These are phyloP conservation scores for Aaosphaeria arxii DNA, from an alignment of 2,329 filamentous ascomycete genomes.

Conservation along the genomic window DNA sequence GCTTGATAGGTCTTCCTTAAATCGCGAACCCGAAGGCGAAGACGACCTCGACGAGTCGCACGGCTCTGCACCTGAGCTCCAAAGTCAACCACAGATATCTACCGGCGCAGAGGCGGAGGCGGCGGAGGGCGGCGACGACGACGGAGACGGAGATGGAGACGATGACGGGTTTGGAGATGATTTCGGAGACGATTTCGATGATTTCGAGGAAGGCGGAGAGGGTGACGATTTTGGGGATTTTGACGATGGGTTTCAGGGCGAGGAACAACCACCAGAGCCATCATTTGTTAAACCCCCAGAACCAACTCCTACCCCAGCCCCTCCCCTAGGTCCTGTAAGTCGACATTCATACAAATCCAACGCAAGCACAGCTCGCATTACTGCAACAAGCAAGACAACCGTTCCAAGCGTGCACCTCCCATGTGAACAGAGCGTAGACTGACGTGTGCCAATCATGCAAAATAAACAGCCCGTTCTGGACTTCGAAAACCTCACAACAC, in stretches of 20 bases:
- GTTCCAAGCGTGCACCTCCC: no score
- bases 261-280: slow-evolving; percentile 32
- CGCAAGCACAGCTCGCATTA: slow-evolving; percentile 30
- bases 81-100: no score
- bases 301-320: slow-evolving; percentile 38
- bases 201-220: slow-evolving; percentile 54
- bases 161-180: slow-evolving; percentile 77
- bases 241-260: slow-evolving; percentile 45
- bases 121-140: slow-evolving; percentile 28
- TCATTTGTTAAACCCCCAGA: slow-evolving; percentile 38
- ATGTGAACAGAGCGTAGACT: slow-evolving; percentile 14
- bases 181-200: slow-evolving; percentile 67
- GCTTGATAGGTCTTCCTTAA: slow-evolving; percentile 50
- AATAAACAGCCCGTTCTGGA: slow-evolving; percentile 61
- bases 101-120: neutral
- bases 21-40: slow-evolving; percentile 33
- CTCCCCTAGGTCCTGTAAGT: slow-evolving; percentile 50
- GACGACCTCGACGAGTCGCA: slow-evolving; percentile 7
- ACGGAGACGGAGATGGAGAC: slow-evolving; percentile 57
- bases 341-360: slow-evolving; percentile 31
- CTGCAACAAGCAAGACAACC: slow-evolving; percentile 19
- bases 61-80: slow-evolving; percentile 7
- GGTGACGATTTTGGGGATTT: slow-evolving; percentile 54
- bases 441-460: slow-evolving; percentile 11
- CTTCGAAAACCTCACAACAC: slow-evolving; percentile 58